A percentile compares a stretch with the other conserved stretches of the same genome.
Evolutionary conservation across 2,329 filamentous ascomycete species (phyloP).

Genomic region (Emericellopsis atlantica): DNA sequence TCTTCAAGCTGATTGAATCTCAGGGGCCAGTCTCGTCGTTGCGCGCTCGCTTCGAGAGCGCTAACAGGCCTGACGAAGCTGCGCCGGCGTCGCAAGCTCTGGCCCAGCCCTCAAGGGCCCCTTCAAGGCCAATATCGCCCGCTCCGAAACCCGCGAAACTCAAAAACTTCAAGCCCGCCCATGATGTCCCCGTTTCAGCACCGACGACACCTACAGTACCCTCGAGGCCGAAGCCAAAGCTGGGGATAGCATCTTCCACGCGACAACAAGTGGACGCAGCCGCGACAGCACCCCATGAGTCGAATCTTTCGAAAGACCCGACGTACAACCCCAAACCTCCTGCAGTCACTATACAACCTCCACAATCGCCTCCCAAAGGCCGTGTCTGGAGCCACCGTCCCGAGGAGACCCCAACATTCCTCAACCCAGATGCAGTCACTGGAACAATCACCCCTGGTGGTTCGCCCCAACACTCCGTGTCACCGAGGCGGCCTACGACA

Average conservation of each 20-base stretch:
- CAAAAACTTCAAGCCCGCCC: conserved; percentile 24
- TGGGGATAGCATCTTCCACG: conserved; percentile 7
- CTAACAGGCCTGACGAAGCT: conserved; percentile 21
- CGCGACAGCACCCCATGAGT: conserved; percentile 5
- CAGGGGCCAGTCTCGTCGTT: conserved; percentile 75
- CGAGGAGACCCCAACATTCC: conserved; percentile 28
- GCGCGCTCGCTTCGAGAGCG: conserved; percentile 69
- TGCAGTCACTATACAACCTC: conserved; percentile 56
- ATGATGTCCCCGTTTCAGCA: conserved; percentile 18
- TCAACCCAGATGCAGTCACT: conserved; percentile 33
- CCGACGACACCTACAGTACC: conserved; percentile 18
- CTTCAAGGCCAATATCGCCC: conserved; percentile 22
- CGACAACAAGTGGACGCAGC: conserved; percentile 8
- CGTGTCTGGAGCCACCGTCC: conserved; percentile 18
- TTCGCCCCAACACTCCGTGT: conserved; percentile 34
- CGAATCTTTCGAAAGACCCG: conserved; percentile 12
- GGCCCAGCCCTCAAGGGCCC: conserved; percentile 8
- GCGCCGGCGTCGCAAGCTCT: conserved; percentile 2
- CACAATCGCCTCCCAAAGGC: conserved; percentile 52
- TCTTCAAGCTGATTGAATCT: conserved; percentile 10
- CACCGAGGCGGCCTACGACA: conserved; percentile 42
- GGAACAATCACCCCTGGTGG: conserved; percentile 8
- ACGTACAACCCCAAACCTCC: conserved; percentile 27
- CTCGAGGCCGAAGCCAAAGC: conserved; percentile 15
- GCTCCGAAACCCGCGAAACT: conserved; percentile 29